phyloP scores from a whole-genome alignment of 441 rosid species.

The Daphne laureola region DNA sequence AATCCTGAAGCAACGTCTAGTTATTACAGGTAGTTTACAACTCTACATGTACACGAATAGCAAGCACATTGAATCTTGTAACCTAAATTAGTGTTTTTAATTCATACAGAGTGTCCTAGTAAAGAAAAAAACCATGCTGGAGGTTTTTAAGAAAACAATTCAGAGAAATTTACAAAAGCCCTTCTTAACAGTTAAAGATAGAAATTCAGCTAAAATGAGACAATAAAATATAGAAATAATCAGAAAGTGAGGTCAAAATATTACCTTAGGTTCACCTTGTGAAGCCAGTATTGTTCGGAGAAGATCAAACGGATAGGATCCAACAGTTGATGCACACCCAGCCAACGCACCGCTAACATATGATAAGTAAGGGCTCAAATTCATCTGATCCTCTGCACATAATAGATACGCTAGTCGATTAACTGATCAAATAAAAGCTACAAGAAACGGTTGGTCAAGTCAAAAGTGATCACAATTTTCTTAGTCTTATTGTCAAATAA shows the following conservation, averaged over 20 bases:
- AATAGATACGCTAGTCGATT: not conserved
- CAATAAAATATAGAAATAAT: not conserved
- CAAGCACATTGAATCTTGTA: too few species aligned
- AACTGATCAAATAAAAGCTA: not conserved
- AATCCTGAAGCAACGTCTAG: too few species aligned
- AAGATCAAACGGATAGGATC: constrained; percentile 96
- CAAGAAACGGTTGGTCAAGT: not conserved
- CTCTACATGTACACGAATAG: too few species aligned
- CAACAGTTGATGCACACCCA: constrained; percentile 93
- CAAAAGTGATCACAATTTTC: not conserved
- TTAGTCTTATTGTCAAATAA: not conserved
- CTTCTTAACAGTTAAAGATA: not conserved
- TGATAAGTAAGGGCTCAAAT: constrained; percentile 78
- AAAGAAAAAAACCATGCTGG: too few species aligned
- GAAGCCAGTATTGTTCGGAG: constrained; percentile 86
- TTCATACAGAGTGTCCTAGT: too few species aligned
- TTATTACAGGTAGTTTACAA: too few species aligned
- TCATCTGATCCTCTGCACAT: constrained; percentile 76
- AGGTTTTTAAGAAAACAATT: too few species aligned
- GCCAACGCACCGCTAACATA: constrained; percentile 87
- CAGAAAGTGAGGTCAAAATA: not conserved
- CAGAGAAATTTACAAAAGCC: too few species aligned
- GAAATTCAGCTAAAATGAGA: constrained; percentile 1
- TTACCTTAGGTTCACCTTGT: constrained; percentile 97
- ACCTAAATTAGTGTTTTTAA: too few species aligned